Conservation (phyloP, 2,329 filamentous ascomycete species). For the Onygena corvina region DNA sequence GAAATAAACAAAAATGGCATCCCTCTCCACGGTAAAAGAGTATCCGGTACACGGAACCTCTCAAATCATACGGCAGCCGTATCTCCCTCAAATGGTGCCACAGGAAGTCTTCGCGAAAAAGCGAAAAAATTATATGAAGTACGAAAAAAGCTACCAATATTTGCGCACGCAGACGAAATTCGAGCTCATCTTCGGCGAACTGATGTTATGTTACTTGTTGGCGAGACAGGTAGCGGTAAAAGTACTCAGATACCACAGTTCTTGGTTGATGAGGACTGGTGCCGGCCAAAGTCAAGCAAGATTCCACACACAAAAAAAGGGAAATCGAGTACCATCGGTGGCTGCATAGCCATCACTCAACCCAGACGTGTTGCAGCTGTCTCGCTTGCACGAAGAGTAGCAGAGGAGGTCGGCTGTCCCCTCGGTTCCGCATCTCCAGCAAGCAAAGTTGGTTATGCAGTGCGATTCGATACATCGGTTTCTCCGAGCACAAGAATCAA, state of each 20-base stretch:
- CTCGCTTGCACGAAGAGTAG: constrained; percentile 75
- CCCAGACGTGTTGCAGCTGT: constrained; percentile 89
- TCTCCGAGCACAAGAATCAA: constrained; percentile 79
- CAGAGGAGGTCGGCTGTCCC: constrained; percentile 63
- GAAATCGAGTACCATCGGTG: constrained; percentile 44
- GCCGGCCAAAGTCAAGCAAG: constrained; percentile 47
- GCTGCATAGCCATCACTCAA: constrained; percentile 85
- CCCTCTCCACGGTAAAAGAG: neutral
- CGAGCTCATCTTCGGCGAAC: constrained; percentile 49
- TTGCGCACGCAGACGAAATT: constrained; percentile 60
- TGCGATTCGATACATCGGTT: constrained; percentile 81
- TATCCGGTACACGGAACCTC: neutral
- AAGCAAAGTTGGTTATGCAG: constrained; percentile 74
- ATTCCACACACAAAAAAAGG: constrained; percentile 21
- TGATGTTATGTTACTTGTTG: constrained; percentile 72
- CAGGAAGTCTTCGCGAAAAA: constrained; percentile 29
- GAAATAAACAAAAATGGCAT: neutral
- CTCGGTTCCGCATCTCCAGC: constrained; percentile 48
- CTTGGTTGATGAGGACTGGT: constrained; percentile 68
- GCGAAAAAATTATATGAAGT: constrained; percentile 38
- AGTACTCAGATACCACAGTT: constrained; percentile 95
- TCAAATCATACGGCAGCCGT: constrained; percentile 13
- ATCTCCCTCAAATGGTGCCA: neutral
- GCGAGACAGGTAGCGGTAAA: constrained; percentile 93
- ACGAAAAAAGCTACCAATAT: constrained; percentile 67